Evolutionary conservation across 495 filamentous ascomycete species (phyloP).

Genomic region (Penicillium herquei): DNA sequence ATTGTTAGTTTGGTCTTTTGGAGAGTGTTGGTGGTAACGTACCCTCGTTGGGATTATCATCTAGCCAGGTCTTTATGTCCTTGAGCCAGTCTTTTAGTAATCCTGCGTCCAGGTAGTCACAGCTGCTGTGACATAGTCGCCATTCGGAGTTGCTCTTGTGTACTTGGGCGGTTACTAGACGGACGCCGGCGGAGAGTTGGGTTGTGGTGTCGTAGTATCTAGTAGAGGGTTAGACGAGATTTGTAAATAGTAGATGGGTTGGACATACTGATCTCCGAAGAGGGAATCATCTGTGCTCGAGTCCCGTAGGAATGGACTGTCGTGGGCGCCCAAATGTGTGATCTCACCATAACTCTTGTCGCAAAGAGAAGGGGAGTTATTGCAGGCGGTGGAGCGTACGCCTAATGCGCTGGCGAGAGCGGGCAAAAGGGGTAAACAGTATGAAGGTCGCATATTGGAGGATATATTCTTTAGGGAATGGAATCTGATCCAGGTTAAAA

Average conservation of each 20-base stretch:
- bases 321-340: constrained; percentile 64
- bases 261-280: constrained; percentile 61
- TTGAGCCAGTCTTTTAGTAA: constrained; percentile 59
- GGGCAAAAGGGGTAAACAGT: constrained; percentile 28
- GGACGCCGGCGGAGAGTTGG: constrained; percentile 67
- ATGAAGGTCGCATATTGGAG: constrained; percentile 31
- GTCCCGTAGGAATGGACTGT: constrained; percentile 59
- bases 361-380: constrained; percentile 62
- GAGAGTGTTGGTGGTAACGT: constrained; percentile 6
- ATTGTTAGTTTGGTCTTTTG: not conserved
- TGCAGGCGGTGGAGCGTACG: constrained; percentile 50
- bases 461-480: not conserved
- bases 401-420: constrained; percentile 29
- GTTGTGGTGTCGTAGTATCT: constrained; percentile 68
- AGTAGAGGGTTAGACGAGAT: not conserved
- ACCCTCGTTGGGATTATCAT: constrained; percentile 65
- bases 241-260: not conserved
- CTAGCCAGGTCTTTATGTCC: constrained; percentile 66
- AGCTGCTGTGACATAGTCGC: constrained; percentile 65
- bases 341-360: constrained; percentile 58
- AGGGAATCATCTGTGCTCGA: constrained; percentile 49
- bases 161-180: constrained; percentile 70
- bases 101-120: constrained; percentile 65
- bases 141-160: constrained; percentile 58
- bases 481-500: too few relatives aligned